Conservation (phyloP, 169 alveolate species). For the Eimeria necatrix region DNA sequence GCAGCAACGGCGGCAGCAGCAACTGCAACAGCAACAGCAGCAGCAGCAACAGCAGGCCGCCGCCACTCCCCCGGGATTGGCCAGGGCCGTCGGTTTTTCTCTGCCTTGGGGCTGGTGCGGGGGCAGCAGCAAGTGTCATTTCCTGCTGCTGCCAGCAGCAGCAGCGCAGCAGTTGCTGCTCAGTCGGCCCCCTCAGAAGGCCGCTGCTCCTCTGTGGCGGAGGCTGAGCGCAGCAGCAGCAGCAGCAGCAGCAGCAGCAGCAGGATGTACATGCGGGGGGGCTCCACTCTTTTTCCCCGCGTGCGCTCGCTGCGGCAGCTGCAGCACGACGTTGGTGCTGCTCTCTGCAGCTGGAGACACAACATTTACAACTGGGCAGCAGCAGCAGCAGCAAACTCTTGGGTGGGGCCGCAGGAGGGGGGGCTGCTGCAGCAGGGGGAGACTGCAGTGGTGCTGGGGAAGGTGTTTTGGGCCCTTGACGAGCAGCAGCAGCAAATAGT, state of each 20-base stretch:
- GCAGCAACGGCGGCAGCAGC: too few species aligned
- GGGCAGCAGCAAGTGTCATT: too few species aligned
- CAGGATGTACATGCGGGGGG: neutral
- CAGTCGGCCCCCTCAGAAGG: neutral
- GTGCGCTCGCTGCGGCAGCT: conserved; percentile 72
- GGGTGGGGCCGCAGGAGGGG: conserved; percentile 56
- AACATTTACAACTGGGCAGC: conserved; percentile 62
- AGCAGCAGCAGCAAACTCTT: neutral
- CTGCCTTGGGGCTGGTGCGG: conserved; percentile 32
- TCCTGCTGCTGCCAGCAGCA: too few species aligned
- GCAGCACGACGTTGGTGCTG: conserved; percentile 68
- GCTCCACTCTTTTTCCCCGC: neutral
- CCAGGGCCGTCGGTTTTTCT: conserved; percentile 24
- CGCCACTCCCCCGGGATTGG: neutral
- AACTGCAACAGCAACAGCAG: neutral
- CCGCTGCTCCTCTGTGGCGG: neutral
- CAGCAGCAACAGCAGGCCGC: conserved; percentile 19
- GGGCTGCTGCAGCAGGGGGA: conserved; percentile 68
- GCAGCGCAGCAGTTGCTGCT: too few species aligned
- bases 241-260: conserved; percentile 29
- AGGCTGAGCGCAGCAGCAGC: neutral
- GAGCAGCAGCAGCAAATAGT: conserved; percentile 46
- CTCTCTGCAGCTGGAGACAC: conserved; percentile 66
- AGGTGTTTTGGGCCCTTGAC: conserved; percentile 48
- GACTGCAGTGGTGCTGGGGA: conserved; percentile 62